Conservation (phyloP, 768 basidiomycete genomes). For the Boletus sp. region DNA sequence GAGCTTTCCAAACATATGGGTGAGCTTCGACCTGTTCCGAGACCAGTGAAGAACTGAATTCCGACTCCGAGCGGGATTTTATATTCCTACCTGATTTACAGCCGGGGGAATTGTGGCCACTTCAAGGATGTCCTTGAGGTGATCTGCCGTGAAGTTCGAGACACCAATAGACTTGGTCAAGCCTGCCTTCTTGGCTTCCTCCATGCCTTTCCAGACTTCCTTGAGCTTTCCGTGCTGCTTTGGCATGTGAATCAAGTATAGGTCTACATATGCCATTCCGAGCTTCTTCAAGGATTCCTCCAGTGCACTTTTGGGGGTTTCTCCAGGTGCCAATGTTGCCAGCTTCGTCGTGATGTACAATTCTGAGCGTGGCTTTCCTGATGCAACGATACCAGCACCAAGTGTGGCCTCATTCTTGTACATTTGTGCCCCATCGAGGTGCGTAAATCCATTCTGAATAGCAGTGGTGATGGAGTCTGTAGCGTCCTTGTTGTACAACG, state of each 20-base stretch:
- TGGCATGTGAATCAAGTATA: slow-evolving; percentile 61
- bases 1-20: slow-evolving; percentile 48
- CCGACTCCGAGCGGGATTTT: not conserved
- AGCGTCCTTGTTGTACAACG: slow-evolving; percentile 46
- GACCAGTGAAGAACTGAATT: not conserved
- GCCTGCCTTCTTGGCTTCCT: slow-evolving; percentile 48
- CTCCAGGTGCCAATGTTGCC: slow-evolving; percentile 30
- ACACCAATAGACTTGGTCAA: slow-evolving; percentile 47
- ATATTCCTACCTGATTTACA: slow-evolving; percentile 48
- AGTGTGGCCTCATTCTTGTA: slow-evolving; percentile 57
- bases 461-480: slow-evolving; percentile 40
- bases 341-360: slow-evolving; percentile 67
- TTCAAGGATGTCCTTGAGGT: slow-evolving; percentile 44
- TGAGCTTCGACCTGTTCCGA: slow-evolving; percentile 48
- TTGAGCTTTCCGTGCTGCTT: slow-evolving; percentile 40
- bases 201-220: slow-evolving; percentile 61
- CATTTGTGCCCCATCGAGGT: slow-evolving; percentile 63
- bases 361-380: slow-evolving; percentile 50
- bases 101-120: slow-evolving; percentile 46
- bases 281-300: slow-evolving; percentile 54
- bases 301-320: slow-evolving; percentile 49
- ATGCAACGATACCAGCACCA: slow-evolving; percentile 48
- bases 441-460: slow-evolving; percentile 55
- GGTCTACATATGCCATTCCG: slow-evolving; percentile 54
- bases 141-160: slow-evolving; percentile 48